These are phyloP conservation scores for Uronychia setigera DNA, from an alignment of 73 alveolate genomes.

Conservation along the genomic window DNA sequence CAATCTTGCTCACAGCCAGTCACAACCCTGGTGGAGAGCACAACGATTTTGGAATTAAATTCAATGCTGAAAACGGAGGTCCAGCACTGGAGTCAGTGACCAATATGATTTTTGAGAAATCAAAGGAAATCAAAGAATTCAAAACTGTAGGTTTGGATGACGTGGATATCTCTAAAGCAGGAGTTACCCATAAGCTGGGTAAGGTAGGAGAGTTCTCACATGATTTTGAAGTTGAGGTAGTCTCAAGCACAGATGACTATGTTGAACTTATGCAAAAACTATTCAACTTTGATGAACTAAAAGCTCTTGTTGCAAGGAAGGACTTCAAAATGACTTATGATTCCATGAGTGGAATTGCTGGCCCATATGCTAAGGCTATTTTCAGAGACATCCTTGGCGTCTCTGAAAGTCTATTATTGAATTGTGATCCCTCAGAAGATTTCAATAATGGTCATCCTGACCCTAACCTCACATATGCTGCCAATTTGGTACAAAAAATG, in stretches of 20 bases:
- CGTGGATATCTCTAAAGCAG: slow-evolving; percentile 64
- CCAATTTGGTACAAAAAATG: slow-evolving; percentile 88
- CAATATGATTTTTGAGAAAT: slow-evolving; percentile 77
- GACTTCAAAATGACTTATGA: slow-evolving; percentile 95
- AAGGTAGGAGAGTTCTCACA: slow-evolving; percentile 65
- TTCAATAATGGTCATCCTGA: slow-evolving; percentile 99
- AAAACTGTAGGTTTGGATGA: slow-evolving; percentile 70
- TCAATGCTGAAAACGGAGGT: slow-evolving; percentile 96
- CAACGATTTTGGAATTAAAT: slow-evolving; percentile 97
- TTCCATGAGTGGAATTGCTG: slow-evolving; percentile 98
- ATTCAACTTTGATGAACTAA: slow-evolving; percentile 93
- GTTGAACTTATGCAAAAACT: slow-evolving; percentile 85
- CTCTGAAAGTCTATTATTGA: slow-evolving; percentile 64
- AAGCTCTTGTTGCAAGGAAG: slow-evolving; percentile 78
- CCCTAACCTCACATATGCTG: slow-evolving; percentile 97
- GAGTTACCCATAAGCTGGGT: slow-evolving; percentile 69
- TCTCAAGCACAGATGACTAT: slow-evolving; percentile 88
- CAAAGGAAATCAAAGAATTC: slow-evolving; percentile 73
- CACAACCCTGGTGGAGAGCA: slow-evolving; percentile 99
- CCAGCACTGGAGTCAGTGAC: slow-evolving; percentile 98
- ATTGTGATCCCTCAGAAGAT: slow-evolving; percentile 93
- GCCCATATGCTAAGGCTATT: slow-evolving; percentile 96
- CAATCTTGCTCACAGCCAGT: slow-evolving; percentile 97
- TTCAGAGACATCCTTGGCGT: slow-evolving; percentile 90
- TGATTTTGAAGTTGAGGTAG: slow-evolving; percentile 76